phyloP scores from a whole-genome alignment of 495 filamentous ascomycete genomes.

The Cudoniella acicularis region DNA sequence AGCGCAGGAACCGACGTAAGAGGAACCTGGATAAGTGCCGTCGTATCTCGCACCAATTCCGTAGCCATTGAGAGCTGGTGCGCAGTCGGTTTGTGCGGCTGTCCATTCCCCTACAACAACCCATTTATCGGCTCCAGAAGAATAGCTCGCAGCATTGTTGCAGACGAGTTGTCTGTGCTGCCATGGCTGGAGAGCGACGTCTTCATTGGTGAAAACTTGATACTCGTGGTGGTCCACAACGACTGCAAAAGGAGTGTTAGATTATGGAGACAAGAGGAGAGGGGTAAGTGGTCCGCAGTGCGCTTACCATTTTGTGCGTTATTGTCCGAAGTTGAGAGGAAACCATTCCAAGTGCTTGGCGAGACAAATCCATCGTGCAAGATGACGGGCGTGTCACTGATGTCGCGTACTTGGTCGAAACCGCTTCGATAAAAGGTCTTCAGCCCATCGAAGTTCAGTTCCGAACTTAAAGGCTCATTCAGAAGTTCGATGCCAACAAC shows the following conservation, averaged over 20 bases:
- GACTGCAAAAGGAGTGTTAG: slow-evolving; percentile 53
- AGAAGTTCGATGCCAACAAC: slow-evolving; percentile 67
- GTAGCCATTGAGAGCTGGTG: slow-evolving; percentile 66
- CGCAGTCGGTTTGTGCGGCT: slow-evolving; percentile 69
- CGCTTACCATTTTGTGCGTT: slow-evolving; percentile 20
- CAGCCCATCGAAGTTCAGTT: slow-evolving; percentile 47
- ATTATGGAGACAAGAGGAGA: background rate
- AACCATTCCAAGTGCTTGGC: slow-evolving; percentile 64
- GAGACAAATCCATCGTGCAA: slow-evolving; percentile 66
- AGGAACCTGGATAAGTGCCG: slow-evolving; percentile 59
- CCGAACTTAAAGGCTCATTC: slow-evolving; percentile 60
- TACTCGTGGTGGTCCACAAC: slow-evolving; percentile 69
- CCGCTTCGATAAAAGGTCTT: slow-evolving; percentile 62
- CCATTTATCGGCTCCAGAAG: slow-evolving; percentile 57
- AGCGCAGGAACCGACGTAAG: slow-evolving; percentile 42
- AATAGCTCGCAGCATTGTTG: slow-evolving; percentile 64
- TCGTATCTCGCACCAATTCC: slow-evolving; percentile 66
- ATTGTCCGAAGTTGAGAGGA: slow-evolving; percentile 42
- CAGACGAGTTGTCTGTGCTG: slow-evolving; percentile 52
- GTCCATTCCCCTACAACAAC: slow-evolving; percentile 68
- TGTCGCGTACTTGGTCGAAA: slow-evolving; percentile 48
- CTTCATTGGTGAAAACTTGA: slow-evolving; percentile 59
- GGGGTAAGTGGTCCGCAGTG: background rate
- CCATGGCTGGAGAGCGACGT: slow-evolving; percentile 43
- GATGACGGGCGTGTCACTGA: slow-evolving; percentile 48